A percentile compares a stretch with the other conserved stretches of the same genome.
Evolutionary conservation across 2,329 filamentous ascomycete genomes (phyloP).

Genomic region (Ploettnerulaceae sp.): DNA sequence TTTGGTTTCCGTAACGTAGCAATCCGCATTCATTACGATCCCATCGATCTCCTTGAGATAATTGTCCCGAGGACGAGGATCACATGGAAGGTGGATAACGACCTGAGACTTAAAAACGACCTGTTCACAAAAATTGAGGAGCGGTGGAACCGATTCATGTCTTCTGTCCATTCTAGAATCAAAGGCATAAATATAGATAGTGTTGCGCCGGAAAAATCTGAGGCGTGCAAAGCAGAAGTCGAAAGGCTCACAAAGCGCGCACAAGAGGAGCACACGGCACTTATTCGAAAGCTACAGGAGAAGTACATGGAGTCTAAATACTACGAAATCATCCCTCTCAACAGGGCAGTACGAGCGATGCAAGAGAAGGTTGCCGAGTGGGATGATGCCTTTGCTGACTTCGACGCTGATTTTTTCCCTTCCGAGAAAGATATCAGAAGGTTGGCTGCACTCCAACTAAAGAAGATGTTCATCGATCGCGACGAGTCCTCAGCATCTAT

Average conservation of each 20-base stretch:
- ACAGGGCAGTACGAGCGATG: conserved; percentile 81
- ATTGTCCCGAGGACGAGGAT: conserved; percentile 85
- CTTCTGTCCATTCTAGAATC: conserved; percentile 76
- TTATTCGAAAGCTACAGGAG: conserved; percentile 76
- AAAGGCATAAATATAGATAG: conserved; percentile 88
- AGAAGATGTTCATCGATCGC: conserved; percentile 84
- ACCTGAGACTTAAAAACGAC: conserved; percentile 88
- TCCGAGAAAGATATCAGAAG: conserved; percentile 94
- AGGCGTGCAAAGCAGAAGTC: conserved; percentile 76
- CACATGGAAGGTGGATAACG: conserved; percentile 97
- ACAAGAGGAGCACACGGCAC: conserved; percentile 72
- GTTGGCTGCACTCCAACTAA: conserved; percentile 85
- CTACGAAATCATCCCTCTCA: conserved; percentile 94
- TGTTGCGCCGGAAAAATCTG: conserved; percentile 79
- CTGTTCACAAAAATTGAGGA: conserved; percentile 78
- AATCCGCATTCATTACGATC: conserved; percentile 86
- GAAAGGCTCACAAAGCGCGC: conserved; percentile 73
- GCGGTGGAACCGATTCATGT: conserved; percentile 79
- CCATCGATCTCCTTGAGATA: conserved; percentile 88
- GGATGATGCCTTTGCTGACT: conserved; percentile 85
- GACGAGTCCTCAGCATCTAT: conserved; percentile 77
- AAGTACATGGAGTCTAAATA: conserved; percentile 93
- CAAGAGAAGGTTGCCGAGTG: conserved; percentile 90
- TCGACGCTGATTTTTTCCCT: conserved; percentile 88
- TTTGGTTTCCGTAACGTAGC: conserved; percentile 85